Conservation (phyloP, 768 basidiomycete species). For the Mrakia hoshinonis region DNA sequence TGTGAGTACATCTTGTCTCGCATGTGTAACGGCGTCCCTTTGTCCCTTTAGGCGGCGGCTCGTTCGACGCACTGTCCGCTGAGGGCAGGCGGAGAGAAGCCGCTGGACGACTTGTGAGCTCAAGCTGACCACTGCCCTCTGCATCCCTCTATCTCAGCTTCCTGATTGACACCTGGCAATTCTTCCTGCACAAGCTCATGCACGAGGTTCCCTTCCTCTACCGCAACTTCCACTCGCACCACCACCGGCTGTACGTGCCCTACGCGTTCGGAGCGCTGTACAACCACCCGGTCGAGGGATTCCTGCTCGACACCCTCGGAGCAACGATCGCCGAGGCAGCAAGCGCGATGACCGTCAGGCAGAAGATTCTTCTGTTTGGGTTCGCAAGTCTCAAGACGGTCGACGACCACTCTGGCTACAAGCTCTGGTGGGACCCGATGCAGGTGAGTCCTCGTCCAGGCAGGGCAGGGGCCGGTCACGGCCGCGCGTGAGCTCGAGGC, state of each 20-base stretch:
- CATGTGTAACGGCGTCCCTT: background rate
- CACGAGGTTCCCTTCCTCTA: slow-evolving; percentile 86
- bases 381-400: slow-evolving; percentile 50
- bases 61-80: background rate
- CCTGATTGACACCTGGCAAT: slow-evolving; percentile 95
- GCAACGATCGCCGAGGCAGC: slow-evolving; percentile 64
- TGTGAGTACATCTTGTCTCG: slow-evolving; percentile 53
- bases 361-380: slow-evolving; percentile 69
- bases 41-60: background rate
- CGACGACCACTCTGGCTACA: slow-evolving; percentile 90
- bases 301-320: slow-evolving; percentile 74
- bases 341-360: slow-evolving; percentile 64
- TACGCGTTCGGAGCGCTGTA: slow-evolving; percentile 95
- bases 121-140: background rate
- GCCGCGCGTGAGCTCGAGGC: too few species aligned
- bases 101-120: background rate
- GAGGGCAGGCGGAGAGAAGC: background rate
- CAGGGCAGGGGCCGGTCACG: background rate
- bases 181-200: slow-evolving; percentile 86
- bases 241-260: slow-evolving; percentile 92
- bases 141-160: slow-evolving; percentile 50
- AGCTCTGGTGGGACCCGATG: slow-evolving; percentile 79
- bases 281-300: slow-evolving; percentile 93
- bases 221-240: slow-evolving; percentile 81
- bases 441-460: slow-evolving; percentile 7